A percentile compares a stretch with the other conserved stretches of the same genome.
Conservation (phyloP, 2,329 filamentous ascomycete species). For the Stromatinia cepivora region DNA sequence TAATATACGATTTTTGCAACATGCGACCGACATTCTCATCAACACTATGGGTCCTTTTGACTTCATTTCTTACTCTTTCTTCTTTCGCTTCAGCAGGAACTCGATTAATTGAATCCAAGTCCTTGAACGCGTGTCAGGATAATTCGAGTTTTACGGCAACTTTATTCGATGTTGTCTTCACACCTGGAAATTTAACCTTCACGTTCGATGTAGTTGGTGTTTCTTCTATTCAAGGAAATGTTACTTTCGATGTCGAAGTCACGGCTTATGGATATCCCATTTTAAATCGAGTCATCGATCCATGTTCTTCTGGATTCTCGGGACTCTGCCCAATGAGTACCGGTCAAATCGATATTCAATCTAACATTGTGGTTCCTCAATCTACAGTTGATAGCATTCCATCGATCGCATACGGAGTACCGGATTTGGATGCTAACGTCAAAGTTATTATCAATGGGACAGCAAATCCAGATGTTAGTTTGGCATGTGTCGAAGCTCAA, state of each 20-base stretch:
- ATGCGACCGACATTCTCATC: slow-evolving; percentile 37
- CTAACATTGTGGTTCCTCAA: slow-evolving; percentile 61
- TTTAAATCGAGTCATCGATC: slow-evolving; percentile 67
- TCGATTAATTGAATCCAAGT: slow-evolving; percentile 66
- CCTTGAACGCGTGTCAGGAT: slow-evolving; percentile 79
- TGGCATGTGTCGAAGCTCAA: slow-evolving; percentile 84
- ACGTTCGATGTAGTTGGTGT: slow-evolving; percentile 76
- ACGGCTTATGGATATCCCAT: slow-evolving; percentile 81
- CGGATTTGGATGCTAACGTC: slow-evolving; percentile 86
- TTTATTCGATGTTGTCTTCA: slow-evolving; percentile 82
- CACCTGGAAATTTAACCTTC: slow-evolving; percentile 71
- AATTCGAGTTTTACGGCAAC: slow-evolving; percentile 85
- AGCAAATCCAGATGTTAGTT: slow-evolving; percentile 54
- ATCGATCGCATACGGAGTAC: slow-evolving; percentile 82
- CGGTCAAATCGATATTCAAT: slow-evolving; percentile 75
- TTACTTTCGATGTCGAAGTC: slow-evolving; percentile 73
- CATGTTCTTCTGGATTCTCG: slow-evolving; percentile 65
- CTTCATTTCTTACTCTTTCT: slow-evolving; percentile 37
- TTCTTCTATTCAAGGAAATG: slow-evolving; percentile 79
- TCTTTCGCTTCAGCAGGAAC: slow-evolving; percentile 33
- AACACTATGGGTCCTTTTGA: slow-evolving; percentile 36
- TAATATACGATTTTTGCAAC: slow-evolving; percentile 26
- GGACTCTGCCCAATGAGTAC: slow-evolving; percentile 91
- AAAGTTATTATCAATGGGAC: slow-evolving; percentile 77
- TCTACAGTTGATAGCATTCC: slow-evolving; percentile 67